These are phyloP conservation scores for Haematococcus sp. DNA, from an alignment of 139 green algal genomes.

Conservation along the genomic window DNA sequence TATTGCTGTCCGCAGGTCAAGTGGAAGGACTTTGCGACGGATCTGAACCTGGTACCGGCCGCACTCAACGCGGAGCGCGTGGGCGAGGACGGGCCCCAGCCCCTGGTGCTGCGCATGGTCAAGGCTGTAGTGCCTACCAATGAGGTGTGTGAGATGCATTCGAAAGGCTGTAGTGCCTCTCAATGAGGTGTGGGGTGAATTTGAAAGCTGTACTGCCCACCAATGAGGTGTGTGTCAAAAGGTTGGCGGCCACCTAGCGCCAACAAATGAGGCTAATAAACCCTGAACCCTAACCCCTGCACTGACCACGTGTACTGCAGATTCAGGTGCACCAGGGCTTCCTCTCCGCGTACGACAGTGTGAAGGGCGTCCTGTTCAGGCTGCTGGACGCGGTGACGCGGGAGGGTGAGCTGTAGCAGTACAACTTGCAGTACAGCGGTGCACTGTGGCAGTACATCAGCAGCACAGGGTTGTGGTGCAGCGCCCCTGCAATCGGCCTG, in stretches of 20 bases:
- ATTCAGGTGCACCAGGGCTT: conserved; percentile 60
- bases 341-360: conserved; percentile 52
- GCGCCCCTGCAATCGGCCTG: too few relatives aligned
- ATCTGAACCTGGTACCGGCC: conserved; percentile 64
- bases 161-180: neutral
- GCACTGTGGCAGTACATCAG: neutral
- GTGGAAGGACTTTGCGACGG: conserved; percentile 75
- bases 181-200: neutral
- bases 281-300: neutral
- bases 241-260: too few relatives aligned
- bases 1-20: conserved; percentile 69
- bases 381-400: conserved; percentile 49
- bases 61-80: conserved; percentile 58
- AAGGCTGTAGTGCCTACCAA: conserved; percentile 10
- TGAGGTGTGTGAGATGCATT: neutral
- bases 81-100: conserved; percentile 28
- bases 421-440: neutral
- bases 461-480: neutral
- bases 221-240: neutral
- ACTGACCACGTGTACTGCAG: conserved; percentile 13
- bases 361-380: conserved; percentile 31
- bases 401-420: neutral
- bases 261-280: too few relatives aligned
- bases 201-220: neutral
- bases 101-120: conserved; percentile 20